A percentile compares a stretch with the other conserved stretches of the same genome.
Evolutionary conservation across 23 red algal genomes (phyloP).

Genomic region (Gracilariopsis chorda): DNA sequence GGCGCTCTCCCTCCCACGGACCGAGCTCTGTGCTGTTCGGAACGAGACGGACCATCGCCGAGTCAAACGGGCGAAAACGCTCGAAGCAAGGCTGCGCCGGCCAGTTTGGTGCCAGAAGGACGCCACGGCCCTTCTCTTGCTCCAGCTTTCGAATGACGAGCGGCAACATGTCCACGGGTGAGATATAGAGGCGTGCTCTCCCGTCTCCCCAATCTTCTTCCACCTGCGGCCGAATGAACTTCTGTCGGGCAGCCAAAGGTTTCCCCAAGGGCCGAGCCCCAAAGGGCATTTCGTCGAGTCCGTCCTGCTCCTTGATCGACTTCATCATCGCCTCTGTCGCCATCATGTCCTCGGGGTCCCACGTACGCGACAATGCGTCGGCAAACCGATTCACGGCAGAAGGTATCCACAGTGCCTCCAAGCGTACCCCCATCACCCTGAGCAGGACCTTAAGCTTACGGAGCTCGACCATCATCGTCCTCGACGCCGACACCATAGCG

Average conservation of each 20-base stretch:
- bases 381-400: neutral
- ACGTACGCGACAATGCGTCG: neutral
- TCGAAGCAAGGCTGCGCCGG: constrained; percentile 21
- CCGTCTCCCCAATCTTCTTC: constrained; percentile 9
- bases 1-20: no score
- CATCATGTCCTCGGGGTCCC: neutral
- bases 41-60: no score
- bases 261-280: neutral
- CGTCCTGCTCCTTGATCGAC: neutral
- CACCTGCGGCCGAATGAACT: neutral
- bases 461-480: neutral
- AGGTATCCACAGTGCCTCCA: neutral
- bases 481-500: neutral
- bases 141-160: neutral
- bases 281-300: neutral
- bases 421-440: neutral
- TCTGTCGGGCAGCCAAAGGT: neutral
- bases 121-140: neutral
- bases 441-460: neutral
- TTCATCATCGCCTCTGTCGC: neutral
- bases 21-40: no score
- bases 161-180: neutral
- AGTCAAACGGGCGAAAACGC: no score
- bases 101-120: neutral
- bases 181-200: neutral